Evolutionary conservation across 2,329 filamentous ascomycete species (phyloP).

Genomic region (Calonectria naviculata): DNA sequence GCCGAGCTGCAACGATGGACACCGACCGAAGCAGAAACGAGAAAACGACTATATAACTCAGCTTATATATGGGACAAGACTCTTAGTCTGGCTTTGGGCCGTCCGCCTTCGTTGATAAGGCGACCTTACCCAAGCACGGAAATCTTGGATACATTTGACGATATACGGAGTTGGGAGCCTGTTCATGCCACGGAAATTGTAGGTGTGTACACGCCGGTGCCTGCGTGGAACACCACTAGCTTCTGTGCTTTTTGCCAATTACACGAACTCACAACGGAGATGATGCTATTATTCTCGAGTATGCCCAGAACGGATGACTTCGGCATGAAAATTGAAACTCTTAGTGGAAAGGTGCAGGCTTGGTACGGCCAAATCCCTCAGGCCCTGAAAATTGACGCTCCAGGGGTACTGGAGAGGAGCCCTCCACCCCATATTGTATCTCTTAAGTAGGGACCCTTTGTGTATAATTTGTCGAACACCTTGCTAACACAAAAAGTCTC

Average conservation of each 20-base stretch:
- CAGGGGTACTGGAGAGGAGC: too few species aligned
- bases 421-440: not conserved
- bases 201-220: not conserved
- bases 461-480: not conserved
- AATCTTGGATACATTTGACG: conserved; percentile 28
- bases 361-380: conserved; percentile 17
- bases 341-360: conserved; percentile 6
- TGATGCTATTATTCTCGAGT: conserved; percentile 30
- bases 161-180: conserved; percentile 22
- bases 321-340: conserved; percentile 1
- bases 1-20: conserved; percentile 29
- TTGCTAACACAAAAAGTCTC: not conserved
- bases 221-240: conserved; percentile 13
- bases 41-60: conserved; percentile 34
- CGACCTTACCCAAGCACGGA: not conserved
- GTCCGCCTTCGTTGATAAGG: conserved; percentile 18
- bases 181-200: conserved; percentile 19
- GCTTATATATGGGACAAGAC: conserved; percentile 39
- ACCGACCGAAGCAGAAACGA: conserved; percentile 28
- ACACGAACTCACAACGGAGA: conserved; percentile 31
- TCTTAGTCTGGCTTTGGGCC: conserved; percentile 31
- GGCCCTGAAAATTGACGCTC: not conserved
- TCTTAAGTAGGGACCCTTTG: not conserved
- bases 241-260: conserved; percentile 28
- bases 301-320: conserved; percentile 3